A percentile compares a stretch with the other conserved stretches of the same genome.
Conservation (phyloP, 2,329 filamentous ascomycete species). For the Fusarium protoensiforme region DNA sequence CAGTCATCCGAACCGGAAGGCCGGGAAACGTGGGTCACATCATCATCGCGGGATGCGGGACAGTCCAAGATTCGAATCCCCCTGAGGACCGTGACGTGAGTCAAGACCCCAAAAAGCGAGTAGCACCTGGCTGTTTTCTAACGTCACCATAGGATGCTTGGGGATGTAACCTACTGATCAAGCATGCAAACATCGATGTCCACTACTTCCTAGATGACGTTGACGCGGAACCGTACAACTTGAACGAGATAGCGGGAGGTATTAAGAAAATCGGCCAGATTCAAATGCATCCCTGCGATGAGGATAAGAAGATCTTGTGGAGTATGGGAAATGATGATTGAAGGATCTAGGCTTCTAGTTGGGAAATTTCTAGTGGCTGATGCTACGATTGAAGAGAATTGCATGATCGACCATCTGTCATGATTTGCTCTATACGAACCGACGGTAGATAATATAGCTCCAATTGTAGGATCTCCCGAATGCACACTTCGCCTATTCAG, state of each 20-base stretch:
- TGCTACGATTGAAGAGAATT: too few relatives aligned
- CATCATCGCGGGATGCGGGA: background rate
- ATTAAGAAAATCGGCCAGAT: background rate
- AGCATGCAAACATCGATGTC: background rate
- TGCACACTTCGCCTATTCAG: too few relatives aligned
- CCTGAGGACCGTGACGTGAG: background rate
- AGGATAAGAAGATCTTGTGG: background rate
- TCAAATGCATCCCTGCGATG: background rate
- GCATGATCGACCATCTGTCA: too few relatives aligned
- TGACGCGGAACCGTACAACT: accelerated
- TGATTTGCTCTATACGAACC: too few relatives aligned
- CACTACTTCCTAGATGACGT: background rate
- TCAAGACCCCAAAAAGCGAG: accelerated
- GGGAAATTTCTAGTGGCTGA: background rate
- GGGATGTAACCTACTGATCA: background rate
- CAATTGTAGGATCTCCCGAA: too few relatives aligned
- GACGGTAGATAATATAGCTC: too few relatives aligned
- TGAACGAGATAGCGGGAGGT: background rate
- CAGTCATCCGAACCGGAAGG: background rate
- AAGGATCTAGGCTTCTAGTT: background rate
- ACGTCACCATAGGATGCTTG: background rate
- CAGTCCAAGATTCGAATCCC: background rate
- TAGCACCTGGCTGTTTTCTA: background rate
- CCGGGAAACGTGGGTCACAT: accelerated
- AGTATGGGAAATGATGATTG: background rate